phyloP scores from a whole-genome alignment of 208 protist genomes.

The Leishmania amazonensis region DNA sequence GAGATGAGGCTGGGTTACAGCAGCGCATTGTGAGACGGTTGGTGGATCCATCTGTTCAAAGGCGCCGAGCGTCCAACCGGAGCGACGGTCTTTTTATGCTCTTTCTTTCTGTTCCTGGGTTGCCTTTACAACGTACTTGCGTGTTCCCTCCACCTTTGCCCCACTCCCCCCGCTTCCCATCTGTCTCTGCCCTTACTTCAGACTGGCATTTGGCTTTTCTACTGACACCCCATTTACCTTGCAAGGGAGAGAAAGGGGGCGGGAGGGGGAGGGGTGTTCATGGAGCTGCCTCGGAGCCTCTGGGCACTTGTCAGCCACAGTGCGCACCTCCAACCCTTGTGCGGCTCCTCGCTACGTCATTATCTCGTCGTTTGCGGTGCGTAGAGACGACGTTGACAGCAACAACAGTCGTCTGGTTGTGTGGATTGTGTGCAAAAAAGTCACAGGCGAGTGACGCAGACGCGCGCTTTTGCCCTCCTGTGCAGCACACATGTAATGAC shows the following conservation, averaged over 20 bases:
- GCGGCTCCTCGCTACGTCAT: background rate
- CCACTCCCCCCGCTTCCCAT: background rate
- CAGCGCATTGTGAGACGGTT: background rate
- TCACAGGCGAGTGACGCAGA: background rate
- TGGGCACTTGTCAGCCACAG: background rate
- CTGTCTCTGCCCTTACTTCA: background rate
- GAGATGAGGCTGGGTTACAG: background rate
- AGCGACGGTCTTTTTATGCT: background rate
- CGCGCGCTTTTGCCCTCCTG: constrained; percentile 5
- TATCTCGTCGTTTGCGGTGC: background rate
- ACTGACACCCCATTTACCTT: background rate
- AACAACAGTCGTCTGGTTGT: background rate
- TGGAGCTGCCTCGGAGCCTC: background rate
- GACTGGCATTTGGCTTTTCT: background rate
- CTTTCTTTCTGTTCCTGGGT: background rate
- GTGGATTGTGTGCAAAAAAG: background rate
- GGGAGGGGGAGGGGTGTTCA: background rate
- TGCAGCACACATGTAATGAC: background rate
- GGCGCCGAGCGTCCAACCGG: background rate
- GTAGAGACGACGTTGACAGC: background rate
- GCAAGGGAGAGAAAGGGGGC: background rate
- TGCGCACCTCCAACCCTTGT: background rate
- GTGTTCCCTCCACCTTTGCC: background rate
- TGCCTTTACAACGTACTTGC: background rate
- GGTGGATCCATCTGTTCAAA: background rate